Evolutionary conservation across 2,329 filamentous ascomycete genomes (phyloP), one percentile per base, ranked within the genome.

Genomic region (Orbilia oligospora): DNA sequence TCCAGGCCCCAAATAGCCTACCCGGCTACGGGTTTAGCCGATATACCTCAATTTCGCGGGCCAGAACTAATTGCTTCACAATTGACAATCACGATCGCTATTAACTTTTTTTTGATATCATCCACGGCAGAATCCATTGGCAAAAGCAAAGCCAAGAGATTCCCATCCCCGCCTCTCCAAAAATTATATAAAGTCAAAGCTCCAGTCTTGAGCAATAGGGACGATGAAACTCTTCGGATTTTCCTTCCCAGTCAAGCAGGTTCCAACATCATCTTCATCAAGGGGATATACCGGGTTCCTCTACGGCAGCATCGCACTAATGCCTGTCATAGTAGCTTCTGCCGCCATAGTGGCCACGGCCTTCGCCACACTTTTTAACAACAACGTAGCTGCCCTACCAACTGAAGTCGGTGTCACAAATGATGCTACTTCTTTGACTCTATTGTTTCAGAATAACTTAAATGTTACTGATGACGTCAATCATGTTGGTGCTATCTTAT

Each of bases 401-500:
- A 44, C 56, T 36, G 56, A 61, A 1, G 24, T 61, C 4, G 36
- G 36, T 10, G 33, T 8, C 12, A 61, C 73, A 8, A 87, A 86
- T 73, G 79, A 83, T 10, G 80, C 84, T 24, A 86, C 85, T 0
- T 88, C 87, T 0, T 81, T 88, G 67, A 87, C 87, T 0, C 83
- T 88, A 5, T 81, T 88, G 8, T 88, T 87, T 76, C 87, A 88
- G 81, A 89, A 88, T 82, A 88, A 88, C 48, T 83, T 88, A 24
- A 89, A 89, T 81, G 84, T 83, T 6, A 86, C 86, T 0, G 87
- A 89, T 77, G 86, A 88, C 82, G 83, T 82, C 27, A 88, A 88
- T 78, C 87, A 88, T 80, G 83, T 87, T 18, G 86, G 87, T 10
- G 87, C 87, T 2, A 85, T 88, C 51, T 82, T 88, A 6, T 83